Conservation (phyloP, 768 basidiomycete species). For the Leccinum obscurum region DNA sequence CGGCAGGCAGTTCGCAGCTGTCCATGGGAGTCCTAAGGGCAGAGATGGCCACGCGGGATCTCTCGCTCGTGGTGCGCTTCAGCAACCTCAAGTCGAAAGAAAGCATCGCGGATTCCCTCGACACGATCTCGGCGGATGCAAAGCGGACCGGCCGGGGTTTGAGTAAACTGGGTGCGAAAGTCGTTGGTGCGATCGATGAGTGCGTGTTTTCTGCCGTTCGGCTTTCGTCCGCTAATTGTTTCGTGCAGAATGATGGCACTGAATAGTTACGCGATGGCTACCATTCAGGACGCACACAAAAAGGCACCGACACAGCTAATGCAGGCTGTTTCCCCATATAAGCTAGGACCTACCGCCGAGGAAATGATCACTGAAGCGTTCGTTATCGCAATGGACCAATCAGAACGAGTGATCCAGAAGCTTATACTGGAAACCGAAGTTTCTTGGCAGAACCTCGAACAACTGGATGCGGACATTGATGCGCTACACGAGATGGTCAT, state of each 20-base stretch:
- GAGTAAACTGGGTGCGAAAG: constrained; percentile 61
- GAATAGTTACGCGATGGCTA: constrained; percentile 66
- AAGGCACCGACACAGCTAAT: constrained; percentile 33
- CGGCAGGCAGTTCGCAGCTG: constrained; percentile 57
- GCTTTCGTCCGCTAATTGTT: constrained; percentile 2
- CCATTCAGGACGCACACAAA: constrained; percentile 44
- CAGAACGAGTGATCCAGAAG: constrained; percentile 51
- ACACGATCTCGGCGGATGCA: constrained; percentile 59
- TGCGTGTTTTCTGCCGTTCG: constrained; percentile 33
- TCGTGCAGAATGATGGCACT: constrained; percentile 63
- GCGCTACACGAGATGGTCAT: constrained; percentile 57
- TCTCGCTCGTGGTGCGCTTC: constrained; percentile 58
- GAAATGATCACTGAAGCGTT: constrained; percentile 57
- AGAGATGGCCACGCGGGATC: constrained; percentile 73
- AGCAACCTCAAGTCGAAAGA: constrained; percentile 66
- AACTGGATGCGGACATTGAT: constrained; percentile 59
- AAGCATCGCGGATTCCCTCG: constrained; percentile 50
- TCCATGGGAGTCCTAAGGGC: constrained; percentile 73
- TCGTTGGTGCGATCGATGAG: constrained; percentile 77
- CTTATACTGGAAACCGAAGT: constrained; percentile 67
- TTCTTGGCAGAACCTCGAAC: constrained; percentile 54
- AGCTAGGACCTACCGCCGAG: constrained; percentile 33
- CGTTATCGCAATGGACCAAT: constrained; percentile 58
- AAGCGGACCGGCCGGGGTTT: constrained; percentile 59
- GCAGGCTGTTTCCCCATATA: constrained; percentile 42